Conservation (phyloP, 805 yeast genomes). For the Myxozyma vanderwaltii region DNA sequence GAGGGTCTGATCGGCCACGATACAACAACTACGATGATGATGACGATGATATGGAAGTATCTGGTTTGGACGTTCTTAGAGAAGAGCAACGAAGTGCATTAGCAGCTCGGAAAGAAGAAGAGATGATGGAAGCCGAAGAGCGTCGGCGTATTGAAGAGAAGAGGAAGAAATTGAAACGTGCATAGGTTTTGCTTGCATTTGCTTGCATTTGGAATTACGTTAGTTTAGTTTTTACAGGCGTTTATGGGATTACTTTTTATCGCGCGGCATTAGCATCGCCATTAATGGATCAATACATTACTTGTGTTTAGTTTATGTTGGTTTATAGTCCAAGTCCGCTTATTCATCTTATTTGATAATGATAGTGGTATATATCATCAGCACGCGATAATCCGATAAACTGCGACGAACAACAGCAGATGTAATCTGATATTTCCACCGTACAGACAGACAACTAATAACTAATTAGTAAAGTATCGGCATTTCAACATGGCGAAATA, state of each 20-base stretch:
- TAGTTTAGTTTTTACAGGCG: no score
- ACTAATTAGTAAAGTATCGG: no score
- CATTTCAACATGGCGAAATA: background rate
- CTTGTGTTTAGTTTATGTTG: background rate
- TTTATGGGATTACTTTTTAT: no score
- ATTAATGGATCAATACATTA: no score
- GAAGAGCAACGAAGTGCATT: conserved; percentile 75
- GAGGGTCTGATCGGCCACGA: conserved; percentile 19
- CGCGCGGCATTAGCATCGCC: no score
- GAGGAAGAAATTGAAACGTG: conserved; percentile 16
- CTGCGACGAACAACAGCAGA: no score
- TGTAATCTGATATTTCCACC: no score
- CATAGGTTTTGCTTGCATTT: background rate
- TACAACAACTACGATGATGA: conserved; percentile 36
- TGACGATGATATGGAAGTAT: conserved; percentile 82
- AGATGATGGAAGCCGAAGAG: conserved; percentile 54
- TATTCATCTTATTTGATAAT: no score
- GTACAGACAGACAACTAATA: no score
- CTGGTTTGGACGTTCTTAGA: conserved; percentile 81
- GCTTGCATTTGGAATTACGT: background rate
- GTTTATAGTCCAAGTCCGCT: no score
- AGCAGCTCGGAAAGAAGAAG: conserved; percentile 76
- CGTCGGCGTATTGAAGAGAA: conserved; percentile 31
- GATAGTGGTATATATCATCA: no score
- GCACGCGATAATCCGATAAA: no score